These are phyloP conservation scores for Phytophthora constricta DNA, from an alignment of 352 stramenopile genomes.

Conservation along the genomic window DNA sequence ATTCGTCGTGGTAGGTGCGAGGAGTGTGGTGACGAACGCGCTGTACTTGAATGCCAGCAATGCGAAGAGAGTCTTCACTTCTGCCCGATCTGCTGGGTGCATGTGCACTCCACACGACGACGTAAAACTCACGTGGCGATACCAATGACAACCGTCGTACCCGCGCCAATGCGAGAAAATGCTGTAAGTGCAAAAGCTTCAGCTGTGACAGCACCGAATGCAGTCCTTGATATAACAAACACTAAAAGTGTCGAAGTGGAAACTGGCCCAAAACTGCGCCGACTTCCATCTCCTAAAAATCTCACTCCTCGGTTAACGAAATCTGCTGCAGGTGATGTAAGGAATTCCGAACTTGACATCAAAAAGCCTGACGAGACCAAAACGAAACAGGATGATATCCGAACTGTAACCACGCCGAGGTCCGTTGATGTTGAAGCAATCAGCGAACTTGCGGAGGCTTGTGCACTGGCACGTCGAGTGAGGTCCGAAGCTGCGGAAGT, in stretches of 20 bases:
- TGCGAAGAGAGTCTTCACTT: constrained; percentile 78
- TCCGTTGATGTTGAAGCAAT: background rate
- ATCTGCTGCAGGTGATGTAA: background rate
- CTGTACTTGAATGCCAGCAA: constrained; percentile 69
- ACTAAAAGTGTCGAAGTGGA: background rate
- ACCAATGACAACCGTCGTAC: constrained; percentile 49
- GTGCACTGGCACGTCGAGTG: constrained; percentile 24
- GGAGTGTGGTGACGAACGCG: constrained; percentile 71
- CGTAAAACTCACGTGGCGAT: constrained; percentile 67
- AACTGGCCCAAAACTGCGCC: constrained; percentile 5
- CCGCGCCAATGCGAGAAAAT: background rate
- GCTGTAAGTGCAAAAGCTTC: background rate
- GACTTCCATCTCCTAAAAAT: constrained; percentile 19
- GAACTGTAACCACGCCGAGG: constrained; percentile 1
- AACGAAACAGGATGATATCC: constrained; percentile 6
- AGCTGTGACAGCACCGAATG: background rate
- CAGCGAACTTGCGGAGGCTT: constrained; percentile 23
- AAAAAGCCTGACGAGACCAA: background rate
- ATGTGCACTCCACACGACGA: constrained; percentile 65
- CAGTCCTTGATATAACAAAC: background rate
- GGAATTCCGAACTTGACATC: background rate
- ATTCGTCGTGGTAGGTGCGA: constrained; percentile 76
- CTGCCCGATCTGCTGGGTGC: constrained; percentile 77
- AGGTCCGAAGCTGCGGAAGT: constrained; percentile 9
- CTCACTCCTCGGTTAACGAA: constrained; percentile 8